phyloP scores from a whole-genome alignment of 306 rosid species.

The Heteromeles arbutifolia region DNA sequence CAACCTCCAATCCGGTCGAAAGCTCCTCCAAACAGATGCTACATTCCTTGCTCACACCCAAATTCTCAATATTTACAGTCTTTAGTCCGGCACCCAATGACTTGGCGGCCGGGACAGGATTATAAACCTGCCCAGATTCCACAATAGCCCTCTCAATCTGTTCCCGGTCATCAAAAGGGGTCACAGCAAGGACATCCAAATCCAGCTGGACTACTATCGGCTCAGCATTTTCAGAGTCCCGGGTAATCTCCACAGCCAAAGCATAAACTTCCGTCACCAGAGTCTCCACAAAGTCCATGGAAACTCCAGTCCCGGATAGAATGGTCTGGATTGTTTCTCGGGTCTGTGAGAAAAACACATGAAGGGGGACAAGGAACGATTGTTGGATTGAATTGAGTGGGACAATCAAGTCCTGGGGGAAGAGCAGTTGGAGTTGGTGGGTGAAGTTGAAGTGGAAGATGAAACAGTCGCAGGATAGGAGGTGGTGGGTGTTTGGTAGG shows the following conservation, averaged over 20 bases:
- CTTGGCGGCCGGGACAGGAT: constrained; percentile 17
- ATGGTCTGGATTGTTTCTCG: not conserved
- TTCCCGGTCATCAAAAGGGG: constrained; percentile 21
- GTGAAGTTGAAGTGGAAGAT: constrained; percentile 14
- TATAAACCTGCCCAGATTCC: constrained; percentile 8
- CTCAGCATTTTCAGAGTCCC: constrained; percentile 3
- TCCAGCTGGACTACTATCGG: constrained; percentile 1
- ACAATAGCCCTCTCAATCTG: constrained; percentile 19
- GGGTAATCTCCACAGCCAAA: constrained; percentile 5
- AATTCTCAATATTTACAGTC: constrained; percentile 14
- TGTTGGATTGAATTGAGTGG: constrained; percentile 11
- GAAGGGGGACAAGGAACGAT: constrained; percentile 16
- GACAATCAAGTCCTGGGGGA: not conserved
- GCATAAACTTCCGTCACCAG: constrained; percentile 5
- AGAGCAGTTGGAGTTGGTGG: constrained; percentile 17
- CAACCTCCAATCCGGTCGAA: constrained; percentile 15
- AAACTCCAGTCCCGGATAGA: constrained; percentile 15
- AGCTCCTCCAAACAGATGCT: constrained; percentile 36
- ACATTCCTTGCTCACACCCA: constrained; percentile 10
- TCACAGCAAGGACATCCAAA: constrained; percentile 19
- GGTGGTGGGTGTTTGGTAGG: constrained; percentile 15
- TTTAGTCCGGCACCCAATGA: constrained; percentile 13
- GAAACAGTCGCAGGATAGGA: constrained; percentile 18
- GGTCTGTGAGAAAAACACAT: constrained; percentile 14
- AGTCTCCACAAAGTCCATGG: constrained; percentile 16